Percentiles rank a stretch among this genome's conserved stretches.
Evolutionary conservation across 139 green algal species (phyloP).

Genomic region (Eudorina sp.): DNA sequence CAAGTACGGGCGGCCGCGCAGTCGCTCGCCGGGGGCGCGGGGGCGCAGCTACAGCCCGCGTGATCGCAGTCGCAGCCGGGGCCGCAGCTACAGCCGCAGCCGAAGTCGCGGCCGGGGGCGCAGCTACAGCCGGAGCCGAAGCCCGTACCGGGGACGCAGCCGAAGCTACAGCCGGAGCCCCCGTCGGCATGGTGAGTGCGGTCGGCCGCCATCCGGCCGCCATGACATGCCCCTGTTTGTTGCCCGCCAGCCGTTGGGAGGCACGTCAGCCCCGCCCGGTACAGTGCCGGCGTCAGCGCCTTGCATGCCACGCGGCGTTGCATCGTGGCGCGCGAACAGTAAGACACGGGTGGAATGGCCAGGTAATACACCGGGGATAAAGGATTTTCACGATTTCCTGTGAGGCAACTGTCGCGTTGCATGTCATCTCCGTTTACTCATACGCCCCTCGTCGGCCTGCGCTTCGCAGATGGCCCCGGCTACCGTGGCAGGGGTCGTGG

Average conservation of each 20-base stretch:
- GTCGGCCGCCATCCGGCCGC: too few species aligned
- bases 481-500: constrained; percentile 37
- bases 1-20: constrained; percentile 32
- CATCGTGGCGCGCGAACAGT: too few species aligned
- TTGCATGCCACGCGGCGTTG: too few species aligned
- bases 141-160: constrained; percentile 27
- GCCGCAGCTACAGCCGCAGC: constrained; percentile 37
- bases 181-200: not conserved
- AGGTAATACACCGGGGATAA: too few species aligned
- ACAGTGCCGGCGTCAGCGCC: too few species aligned
- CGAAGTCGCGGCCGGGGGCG: constrained; percentile 4
- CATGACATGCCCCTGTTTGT: too few species aligned
- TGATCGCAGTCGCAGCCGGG: constrained; percentile 1
- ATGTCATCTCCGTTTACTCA: not conserved
- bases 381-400: too few species aligned
- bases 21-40: not conserved
- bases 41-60: constrained; percentile 2
- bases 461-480: constrained; percentile 23
- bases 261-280: too few species aligned
- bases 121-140: constrained; percentile 38
- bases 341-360: too few species aligned
- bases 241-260: too few species aligned
- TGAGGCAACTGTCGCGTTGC: not conserved
- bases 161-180: constrained; percentile 41
- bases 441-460: not conserved